Base-by-base conservation (phyloP, 495 filamentous ascomycete species). In the Aspergillus ellipticus region DNA sequence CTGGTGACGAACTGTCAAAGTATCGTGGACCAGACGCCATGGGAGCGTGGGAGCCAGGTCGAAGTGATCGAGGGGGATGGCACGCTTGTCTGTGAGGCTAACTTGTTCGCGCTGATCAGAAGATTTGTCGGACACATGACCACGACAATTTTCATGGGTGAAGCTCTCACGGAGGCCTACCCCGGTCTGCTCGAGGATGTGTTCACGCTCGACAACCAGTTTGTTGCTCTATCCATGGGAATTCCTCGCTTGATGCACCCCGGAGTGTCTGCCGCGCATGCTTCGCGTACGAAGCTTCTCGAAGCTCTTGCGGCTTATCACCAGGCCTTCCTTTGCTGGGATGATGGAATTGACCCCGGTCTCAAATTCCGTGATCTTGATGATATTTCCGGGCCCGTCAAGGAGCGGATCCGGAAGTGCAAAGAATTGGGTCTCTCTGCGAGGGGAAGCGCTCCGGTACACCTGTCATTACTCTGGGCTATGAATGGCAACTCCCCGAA, bases 1-100 rank as follows among this genome's bases (percentile, higher is more conserved):
- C 56, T 89, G 28, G 80, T 87, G 22, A 81, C 79, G 6, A 86
- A 85, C 57, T 75, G 69, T 33, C 67, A 71, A n/a, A 83, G 82
- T 43, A 62, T 77, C 5, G 80, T 88, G 22, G 85, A 89, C 57
- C 80, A 86, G 57, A 71, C 71, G 52, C 68, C 66, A 0, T 88
- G 85, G 85, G 85, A 89, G 63, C 79, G 82, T 6, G 64, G 58
- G 19, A 74, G 71, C 19, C 59, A 69, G 4, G 71, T 78, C 2
- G 62, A 64, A 13, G 57, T 74, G 6, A 65, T 70, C 0, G 64
- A 73, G 20, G 54, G 49, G 13, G 64, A 49, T 31, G 67, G 69
- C 52, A 65, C 64, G 37, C 59, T 55, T 17, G 62, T 71, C 20
- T 80, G 79, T 22, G 79, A 85, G 55, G 72, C 74, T 11, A 74